Percentiles rank a stretch among this genome's conserved stretches.
phyloP scores from a whole-genome alignment of 176 grass and related monocot species.

The Pharus latifolius region DNA sequence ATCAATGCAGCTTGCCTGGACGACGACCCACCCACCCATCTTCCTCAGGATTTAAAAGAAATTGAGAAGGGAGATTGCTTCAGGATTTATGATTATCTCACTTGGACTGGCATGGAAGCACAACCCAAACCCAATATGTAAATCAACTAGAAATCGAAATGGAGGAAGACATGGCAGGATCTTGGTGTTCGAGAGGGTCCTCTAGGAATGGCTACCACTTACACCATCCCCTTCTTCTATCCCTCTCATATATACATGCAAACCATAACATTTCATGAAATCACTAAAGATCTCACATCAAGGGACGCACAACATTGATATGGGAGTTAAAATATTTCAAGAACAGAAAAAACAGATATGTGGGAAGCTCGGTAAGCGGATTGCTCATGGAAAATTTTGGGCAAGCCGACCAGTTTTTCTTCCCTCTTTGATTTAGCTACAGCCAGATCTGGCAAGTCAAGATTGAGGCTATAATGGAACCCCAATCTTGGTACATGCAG shows the following conservation, averaged over 20 bases:
- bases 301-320: not conserved
- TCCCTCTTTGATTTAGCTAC: slow-evolving; percentile 22
- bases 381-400: slow-evolving; percentile 3
- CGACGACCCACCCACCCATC: not conserved
- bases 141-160: slow-evolving; percentile 7
- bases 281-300: not conserved
- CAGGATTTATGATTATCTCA: not conserved
- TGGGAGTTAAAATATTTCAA: not conserved
- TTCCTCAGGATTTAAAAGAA: slow-evolving; percentile 6
- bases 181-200: slow-evolving; percentile 54
- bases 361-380: slow-evolving; percentile 34
- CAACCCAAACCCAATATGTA: slow-evolving; percentile 4
- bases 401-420: slow-evolving; percentile 35
- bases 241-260: slow-evolving; percentile 10
- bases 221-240: slow-evolving; percentile 42
- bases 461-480: not conserved
- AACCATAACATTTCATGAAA: not conserved
- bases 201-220: slow-evolving; percentile 51
- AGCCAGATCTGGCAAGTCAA: slow-evolving; percentile 24
- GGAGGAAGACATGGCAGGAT: not conserved
- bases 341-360: not conserved
- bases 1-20: slow-evolving; percentile 19
- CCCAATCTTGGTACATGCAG: slow-evolving; percentile 31
- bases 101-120: too few species aligned
- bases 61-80: slow-evolving; percentile 3